Evolutionary conservation across 768 basidiomycete genomes (phyloP), one percentile per base, ranked within the genome.

Genomic region (Antrodiella citrinella): DNA sequence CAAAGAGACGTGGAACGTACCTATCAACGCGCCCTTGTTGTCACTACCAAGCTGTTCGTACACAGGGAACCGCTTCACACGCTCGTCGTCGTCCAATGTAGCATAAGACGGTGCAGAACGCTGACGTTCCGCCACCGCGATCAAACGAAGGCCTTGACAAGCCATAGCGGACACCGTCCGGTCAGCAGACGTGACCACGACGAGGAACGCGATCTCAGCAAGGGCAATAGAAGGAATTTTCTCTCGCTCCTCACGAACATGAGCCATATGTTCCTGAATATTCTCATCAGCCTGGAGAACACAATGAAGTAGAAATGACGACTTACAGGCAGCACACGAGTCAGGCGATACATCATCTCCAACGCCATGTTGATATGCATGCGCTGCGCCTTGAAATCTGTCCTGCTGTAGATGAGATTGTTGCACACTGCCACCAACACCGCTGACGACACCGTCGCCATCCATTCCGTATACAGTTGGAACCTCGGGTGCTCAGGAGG

Each of bases 11-110:
- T 30, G 24, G 30, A 20, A 71, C 81, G 48, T 51, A 86, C 86
- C 87, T 44, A 88, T 76, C 23, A 86, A 69, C 42, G 81, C 66
- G 2, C 84, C 72, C 47, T 78, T 78, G 1, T 85, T 84, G 59
- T 91, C 89, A 11, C 88, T 89, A 10, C 41, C 41, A 12, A 91
- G 66, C 56, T 85, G 81, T 51, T 89, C 86, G 52, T 87, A 90
- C 38, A 87, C 77, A 0, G 81, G 79, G 62, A 84, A 79, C 20
- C 87, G 76, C 53, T 81, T 83, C 12, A 80, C 78, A 20, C 75
- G 69, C 56, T 84, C 80, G 42, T 84, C 83, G 43, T 84, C 79
- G 5, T 69, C 75, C 18, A 79, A 59, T 5, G 70, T 69, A 4
- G 69, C 65, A 35, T 77, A 74, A 1, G 72, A 60, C 13, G 83